phyloP scores from a whole-genome alignment of 2,329 filamentous ascomycete genomes.

The Neurospora crassa region DNA sequence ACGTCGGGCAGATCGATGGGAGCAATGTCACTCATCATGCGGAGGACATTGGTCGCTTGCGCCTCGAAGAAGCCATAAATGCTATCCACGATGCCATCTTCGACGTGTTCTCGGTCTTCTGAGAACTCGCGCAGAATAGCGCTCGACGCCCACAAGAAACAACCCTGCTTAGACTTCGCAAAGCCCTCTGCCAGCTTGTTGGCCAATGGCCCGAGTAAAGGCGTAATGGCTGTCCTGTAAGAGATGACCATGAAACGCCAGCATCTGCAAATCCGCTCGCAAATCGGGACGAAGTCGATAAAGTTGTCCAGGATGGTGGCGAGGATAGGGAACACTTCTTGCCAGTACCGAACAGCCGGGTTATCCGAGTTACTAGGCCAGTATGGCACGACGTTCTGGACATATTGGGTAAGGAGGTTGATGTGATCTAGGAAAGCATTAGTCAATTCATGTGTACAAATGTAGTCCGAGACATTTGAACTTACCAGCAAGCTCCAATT shows the following conservation, averaged over 20 bases:
- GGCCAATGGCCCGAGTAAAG: conserved; percentile 74
- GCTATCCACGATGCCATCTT: conserved; percentile 69
- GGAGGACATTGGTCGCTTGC: conserved; percentile 81
- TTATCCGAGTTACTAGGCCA: conserved; percentile 65
- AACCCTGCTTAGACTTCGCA: conserved; percentile 76
- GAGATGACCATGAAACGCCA: conserved; percentile 97
- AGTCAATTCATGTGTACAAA: not conserved
- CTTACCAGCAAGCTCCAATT: conserved; percentile 75
- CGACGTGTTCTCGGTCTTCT: conserved; percentile 77
- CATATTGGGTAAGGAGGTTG: conserved; percentile 84
- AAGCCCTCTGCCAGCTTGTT: conserved; percentile 84
- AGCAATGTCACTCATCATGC: conserved; percentile 77
- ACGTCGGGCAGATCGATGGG: conserved; percentile 66
- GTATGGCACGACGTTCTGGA: conserved; percentile 67
- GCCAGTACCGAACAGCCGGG: conserved; percentile 91
- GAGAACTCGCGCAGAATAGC: conserved; percentile 94
- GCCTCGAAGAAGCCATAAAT: conserved; percentile 95
- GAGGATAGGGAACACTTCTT: conserved; percentile 83
- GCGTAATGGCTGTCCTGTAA: conserved; percentile 81
- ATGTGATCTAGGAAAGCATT: conserved; percentile 56
- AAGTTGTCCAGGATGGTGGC: conserved; percentile 84
- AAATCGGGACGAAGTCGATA: conserved; percentile 74
- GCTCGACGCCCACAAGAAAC: conserved; percentile 97
- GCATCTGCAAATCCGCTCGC: conserved; percentile 87
- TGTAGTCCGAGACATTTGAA: not conserved